Conservation (phyloP, 441 rosid genomes). For the Brassica hybrid region DNA sequence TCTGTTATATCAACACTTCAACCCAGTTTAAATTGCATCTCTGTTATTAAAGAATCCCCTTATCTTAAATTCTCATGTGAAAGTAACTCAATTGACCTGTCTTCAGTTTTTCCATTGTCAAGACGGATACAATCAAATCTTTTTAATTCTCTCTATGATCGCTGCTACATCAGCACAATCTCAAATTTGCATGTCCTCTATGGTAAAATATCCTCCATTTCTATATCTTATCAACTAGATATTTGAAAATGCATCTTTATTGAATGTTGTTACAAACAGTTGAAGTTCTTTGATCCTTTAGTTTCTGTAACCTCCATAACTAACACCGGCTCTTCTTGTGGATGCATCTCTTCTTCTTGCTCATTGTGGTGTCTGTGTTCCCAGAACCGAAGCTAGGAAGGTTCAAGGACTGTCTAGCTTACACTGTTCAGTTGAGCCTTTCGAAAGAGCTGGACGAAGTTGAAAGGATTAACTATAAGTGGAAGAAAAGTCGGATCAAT, state of each 20-base stretch:
- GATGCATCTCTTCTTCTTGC: slow-evolving; percentile 37
- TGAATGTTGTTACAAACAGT: slow-evolving; percentile 20
- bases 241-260: slow-evolving; percentile 16
- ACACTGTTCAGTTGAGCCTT: not conserved
- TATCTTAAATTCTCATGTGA: not conserved
- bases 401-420: not conserved
- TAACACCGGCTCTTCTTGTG: slow-evolving; percentile 43
- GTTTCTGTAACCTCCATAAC: slow-evolving; percentile 51
- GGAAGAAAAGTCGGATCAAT: not conserved
- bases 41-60: not conserved
- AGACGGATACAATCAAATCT: not conserved
- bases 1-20: not conserved
- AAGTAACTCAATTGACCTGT: not conserved
- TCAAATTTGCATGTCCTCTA: not conserved
- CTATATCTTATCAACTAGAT: slow-evolving; percentile 12
- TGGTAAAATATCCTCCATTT: not conserved
- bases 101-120: not conserved
- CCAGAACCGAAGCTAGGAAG: not conserved
- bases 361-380: slow-evolving; percentile 1
- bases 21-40: not conserved
- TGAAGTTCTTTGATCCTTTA: slow-evolving; percentile 30
- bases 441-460: not conserved
- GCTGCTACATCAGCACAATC: not conserved
- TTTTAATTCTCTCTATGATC: no score
- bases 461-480: not conserved